These are phyloP conservation scores for Camellia granthamiana DNA, from an alignment of 148 eudicot species.

Conservation along the genomic window DNA sequence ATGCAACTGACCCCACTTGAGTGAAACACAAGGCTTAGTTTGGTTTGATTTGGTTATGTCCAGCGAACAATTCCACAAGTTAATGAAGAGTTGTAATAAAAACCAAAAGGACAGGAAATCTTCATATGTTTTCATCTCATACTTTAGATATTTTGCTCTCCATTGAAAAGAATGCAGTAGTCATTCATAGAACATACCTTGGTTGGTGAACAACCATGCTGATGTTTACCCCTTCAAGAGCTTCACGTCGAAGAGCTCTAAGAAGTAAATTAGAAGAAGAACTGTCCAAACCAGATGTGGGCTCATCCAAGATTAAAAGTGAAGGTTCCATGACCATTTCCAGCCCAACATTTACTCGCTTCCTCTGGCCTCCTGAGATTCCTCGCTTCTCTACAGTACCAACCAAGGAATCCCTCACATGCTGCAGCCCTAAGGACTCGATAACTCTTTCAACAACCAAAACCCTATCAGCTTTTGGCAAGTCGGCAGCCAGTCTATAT, in stretches of 20 bases:
- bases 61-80: neutral
- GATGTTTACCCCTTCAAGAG: constrained; percentile 93
- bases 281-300: constrained; percentile 96
- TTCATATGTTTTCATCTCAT: neutral
- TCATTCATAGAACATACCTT: constrained; percentile 40
- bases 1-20: no score
- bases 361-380: constrained; percentile 91
- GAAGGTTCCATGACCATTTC: constrained; percentile 99
- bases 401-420: constrained; percentile 76
- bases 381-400: constrained; percentile 94
- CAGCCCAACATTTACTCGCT: constrained; percentile 86
- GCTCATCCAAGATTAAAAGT: constrained; percentile 84
- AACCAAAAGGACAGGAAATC: neutral
- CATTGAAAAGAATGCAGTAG: neutral
- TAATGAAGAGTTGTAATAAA: neutral
- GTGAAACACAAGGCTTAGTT: no score
- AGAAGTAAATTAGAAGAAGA: constrained; percentile 86
- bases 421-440: constrained; percentile 77
- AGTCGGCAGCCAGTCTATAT: constrained; percentile 60
- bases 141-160: neutral
- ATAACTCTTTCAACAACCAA: constrained; percentile 86
- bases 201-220: constrained; percentile 97
- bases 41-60: neutral
- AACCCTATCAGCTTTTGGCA: constrained; percentile 83
- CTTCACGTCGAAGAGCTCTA: constrained; percentile 86